phyloP scores from a whole-genome alignment of 2,329 filamentous ascomycete genomes.

The Epichloe sylvatica region DNA sequence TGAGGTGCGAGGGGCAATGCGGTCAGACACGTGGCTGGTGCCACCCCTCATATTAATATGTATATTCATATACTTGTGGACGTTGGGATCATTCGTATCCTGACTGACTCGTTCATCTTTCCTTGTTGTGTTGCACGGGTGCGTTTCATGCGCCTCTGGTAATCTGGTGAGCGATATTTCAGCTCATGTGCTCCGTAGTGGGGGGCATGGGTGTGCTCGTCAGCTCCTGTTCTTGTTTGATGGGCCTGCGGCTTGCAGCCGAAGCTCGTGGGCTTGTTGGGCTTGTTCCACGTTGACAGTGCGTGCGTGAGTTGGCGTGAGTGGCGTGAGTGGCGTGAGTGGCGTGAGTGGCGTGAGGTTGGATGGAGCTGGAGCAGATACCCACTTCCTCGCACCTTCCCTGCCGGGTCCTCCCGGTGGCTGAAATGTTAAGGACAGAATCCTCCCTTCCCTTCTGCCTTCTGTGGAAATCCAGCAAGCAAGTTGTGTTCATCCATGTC shows the following conservation, averaged over 20 bases:
- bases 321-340: too few relatives aligned
- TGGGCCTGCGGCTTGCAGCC: slow-evolving; percentile 1
- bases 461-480: not conserved
- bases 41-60: not conserved
- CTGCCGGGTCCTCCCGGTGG: slow-evolving; percentile 6
- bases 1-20: not conserved
- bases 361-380: too few relatives aligned
- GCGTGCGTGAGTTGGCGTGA: too few relatives aligned
- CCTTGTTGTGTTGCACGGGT: too few relatives aligned
- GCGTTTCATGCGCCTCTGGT: not conserved
- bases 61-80: too few relatives aligned
- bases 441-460: too few relatives aligned
- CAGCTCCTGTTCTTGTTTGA: slow-evolving; percentile 1
- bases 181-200: slow-evolving; percentile 2
- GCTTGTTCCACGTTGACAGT: too few relatives aligned
- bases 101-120: too few relatives aligned
- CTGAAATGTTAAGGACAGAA: not conserved
- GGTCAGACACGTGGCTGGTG: slow-evolving; percentile 3
- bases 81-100: too few relatives aligned
- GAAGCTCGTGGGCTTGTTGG: not conserved
- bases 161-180: slow-evolving; percentile 3
- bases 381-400: not conserved
- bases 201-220: slow-evolving; percentile 1
- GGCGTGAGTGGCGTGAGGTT: too few relatives aligned
- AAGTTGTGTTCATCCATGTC: not conserved